Base-by-base conservation (phyloP, 768 basidiomycete genomes). In the Phlebiopsis flavidoalba region DNA sequence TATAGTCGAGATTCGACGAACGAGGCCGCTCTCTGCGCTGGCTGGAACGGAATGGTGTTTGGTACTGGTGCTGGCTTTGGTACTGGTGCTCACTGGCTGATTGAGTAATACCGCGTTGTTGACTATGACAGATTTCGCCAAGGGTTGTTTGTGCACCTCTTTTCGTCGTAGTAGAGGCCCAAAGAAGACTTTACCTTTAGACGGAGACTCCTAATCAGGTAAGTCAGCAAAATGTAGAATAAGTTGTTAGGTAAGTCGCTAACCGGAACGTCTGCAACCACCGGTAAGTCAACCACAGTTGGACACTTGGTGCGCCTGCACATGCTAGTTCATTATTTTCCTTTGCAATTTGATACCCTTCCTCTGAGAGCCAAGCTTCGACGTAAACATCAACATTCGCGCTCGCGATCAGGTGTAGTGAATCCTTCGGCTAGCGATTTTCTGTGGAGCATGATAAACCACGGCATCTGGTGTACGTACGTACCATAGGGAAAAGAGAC, bases 301-400 rank as follows among this genome's bases (percentile, higher is more conserved):
- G 74, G 61, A 1, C 59, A n/a, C 48, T 7, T 69, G 64, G 22
- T 77, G 77, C 15, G 78, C 73, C 62, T 89, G 89, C 88, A n/a
- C 88, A 89, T 17, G 83, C 85, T 17, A 91, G 70, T 40, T 83
- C 76, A 59, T 79, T 80, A 45, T 79, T 77, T 17, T 79, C 77
- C 64, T 89, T 89, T 1, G 87, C 86, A 52, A 79, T 78, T 53
- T 78, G 76, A 70, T 89, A 87, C 65, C 89, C 85, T 59, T 85
- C 87, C 58, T 91, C 89, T 11, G 84, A 84, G 57, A 91, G 77
- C 91, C 91, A 93, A 19, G 77, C 79, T 70, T 91, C 90, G n/a
- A 92, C 81, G 65, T 81, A 88, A 33, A 91, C 84, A 63, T 89
- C 84, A 24, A 91, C 74, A 60, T 85, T 83, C 21, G 80, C 83